Percentiles rank a stretch among this genome's conserved stretches.
phyloP scores from a whole-genome alignment of 1,139 yeast genomes.

The Waltiozyma sp. region DNA sequence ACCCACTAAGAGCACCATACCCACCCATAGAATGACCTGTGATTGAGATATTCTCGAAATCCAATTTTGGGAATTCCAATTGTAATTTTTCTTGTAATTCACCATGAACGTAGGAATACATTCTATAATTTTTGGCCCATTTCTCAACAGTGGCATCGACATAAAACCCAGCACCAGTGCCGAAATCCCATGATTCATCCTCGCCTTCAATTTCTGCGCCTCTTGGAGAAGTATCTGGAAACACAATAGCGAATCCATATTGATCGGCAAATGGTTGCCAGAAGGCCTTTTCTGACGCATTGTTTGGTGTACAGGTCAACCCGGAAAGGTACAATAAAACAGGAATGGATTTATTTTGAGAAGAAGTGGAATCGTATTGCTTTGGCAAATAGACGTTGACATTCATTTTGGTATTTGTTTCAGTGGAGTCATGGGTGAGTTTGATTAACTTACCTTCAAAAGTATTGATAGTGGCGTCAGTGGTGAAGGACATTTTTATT shows the following conservation, averaged over 20 bases:
- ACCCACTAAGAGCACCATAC: conserved; percentile 79
- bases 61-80: conserved; percentile 37
- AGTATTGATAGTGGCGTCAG: conserved; percentile 46
- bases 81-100: conserved; percentile 53
- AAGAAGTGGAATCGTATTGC: conserved; percentile 25
- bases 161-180: conserved; percentile 93
- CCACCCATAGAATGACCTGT: conserved; percentile 99
- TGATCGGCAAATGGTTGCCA: conserved; percentile 74
- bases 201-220: conserved; percentile 81
- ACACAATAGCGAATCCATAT: conserved; percentile 77
- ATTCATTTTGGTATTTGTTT: conserved; percentile 66
- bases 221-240: conserved; percentile 96
- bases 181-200: conserved; percentile 81
- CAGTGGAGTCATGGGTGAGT: conserved; percentile 57
- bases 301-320: conserved; percentile 86
- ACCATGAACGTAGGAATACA: conserved; percentile 73
- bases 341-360: conserved; percentile 36
- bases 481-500: conserved; percentile 36
- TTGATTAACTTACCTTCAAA: conserved; percentile 74
- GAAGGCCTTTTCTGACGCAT: conserved; percentile 90
- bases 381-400: conserved; percentile 77
- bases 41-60: conserved; percentile 52
- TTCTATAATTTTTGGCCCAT: conserved; percentile 63
- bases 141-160: conserved; percentile 71
- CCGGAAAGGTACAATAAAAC: conserved; percentile 79